Percentiles rank a stretch among this genome's conserved stretches.
Evolutionary conservation across 495 filamentous ascomycete species (phyloP).

Genomic region (Trichoderma asperelloides): DNA sequence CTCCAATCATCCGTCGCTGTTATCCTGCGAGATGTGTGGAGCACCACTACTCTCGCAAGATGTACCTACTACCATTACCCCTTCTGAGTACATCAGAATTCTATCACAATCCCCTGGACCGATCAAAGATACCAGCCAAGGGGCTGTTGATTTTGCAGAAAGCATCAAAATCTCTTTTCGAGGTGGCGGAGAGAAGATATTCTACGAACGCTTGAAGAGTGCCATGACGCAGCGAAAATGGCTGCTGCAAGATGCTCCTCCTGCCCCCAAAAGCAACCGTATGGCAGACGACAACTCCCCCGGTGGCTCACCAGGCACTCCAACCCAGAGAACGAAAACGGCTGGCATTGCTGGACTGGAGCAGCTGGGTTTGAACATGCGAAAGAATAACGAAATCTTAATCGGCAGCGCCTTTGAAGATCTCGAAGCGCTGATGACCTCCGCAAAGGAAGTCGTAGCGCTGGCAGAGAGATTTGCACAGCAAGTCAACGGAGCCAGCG

Average conservation of each 20-base stretch:
- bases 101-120: conserved; percentile 3
- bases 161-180: conserved; percentile 89
- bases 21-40: conserved; percentile 86
- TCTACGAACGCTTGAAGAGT: conserved; percentile 79
- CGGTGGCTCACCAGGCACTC: conserved; percentile 18
- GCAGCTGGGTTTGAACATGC: conserved; percentile 66
- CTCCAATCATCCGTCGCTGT: conserved; percentile 79
- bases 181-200: conserved; percentile 78
- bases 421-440: conserved; percentile 92
- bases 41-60: conserved; percentile 58
- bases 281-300: conserved; percentile 42
- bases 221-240: conserved; percentile 91
- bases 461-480: conserved; percentile 81
- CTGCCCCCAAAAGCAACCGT: conserved; percentile 69
- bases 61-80: conserved; percentile 21
- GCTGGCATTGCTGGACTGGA: conserved; percentile 93
- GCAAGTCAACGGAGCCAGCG: conserved; percentile 48
- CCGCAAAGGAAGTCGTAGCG: conserved; percentile 88
- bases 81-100: conserved; percentile 42
- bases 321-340: conserved; percentile 43
- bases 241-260: conserved; percentile 88
- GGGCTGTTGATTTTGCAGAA: conserved; percentile 47
- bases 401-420: conserved; percentile 96
- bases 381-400: conserved; percentile 84
- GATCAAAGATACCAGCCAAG: background rate